phyloP scores from a whole-genome alignment of 106 monocot genomes.

The Platanthera zijinensis region DNA sequence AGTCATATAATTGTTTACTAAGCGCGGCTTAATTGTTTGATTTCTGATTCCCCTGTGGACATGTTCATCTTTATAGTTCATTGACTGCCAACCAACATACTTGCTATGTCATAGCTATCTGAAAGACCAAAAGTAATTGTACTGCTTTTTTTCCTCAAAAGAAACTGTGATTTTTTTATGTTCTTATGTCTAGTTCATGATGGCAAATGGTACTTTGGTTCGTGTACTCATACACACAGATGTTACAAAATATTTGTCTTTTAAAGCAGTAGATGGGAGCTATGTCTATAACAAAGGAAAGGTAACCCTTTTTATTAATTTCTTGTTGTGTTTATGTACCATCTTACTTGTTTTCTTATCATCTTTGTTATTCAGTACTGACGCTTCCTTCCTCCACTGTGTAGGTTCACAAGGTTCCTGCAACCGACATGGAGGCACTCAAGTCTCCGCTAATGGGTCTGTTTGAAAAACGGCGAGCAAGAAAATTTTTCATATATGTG shows the following conservation, averaged over 20 bases:
- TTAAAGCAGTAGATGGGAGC: slow-evolving; percentile 96
- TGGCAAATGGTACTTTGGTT: slow-evolving; percentile 94
- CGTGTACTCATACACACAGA: slow-evolving; percentile 90
- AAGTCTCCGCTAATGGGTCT: slow-evolving; percentile 59
- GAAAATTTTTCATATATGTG: slow-evolving; percentile 56
- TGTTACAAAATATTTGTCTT: slow-evolving; percentile 90
- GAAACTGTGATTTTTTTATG: neutral
- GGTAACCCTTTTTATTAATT: slow-evolving; percentile 29
- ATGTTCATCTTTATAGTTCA: neutral
- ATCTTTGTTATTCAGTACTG: neutral
- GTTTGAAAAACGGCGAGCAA: slow-evolving; percentile 51
- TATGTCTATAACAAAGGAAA: slow-evolving; percentile 93
- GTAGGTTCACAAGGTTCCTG: slow-evolving; percentile 60
- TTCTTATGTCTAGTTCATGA: slow-evolving; percentile 67
- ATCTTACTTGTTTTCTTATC: neutral
- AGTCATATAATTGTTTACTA: neutral
- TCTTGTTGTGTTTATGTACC: neutral
- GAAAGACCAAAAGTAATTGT: neutral
- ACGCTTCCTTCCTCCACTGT: slow-evolving; percentile 2
- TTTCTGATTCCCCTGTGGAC: neutral
- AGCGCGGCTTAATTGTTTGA: neutral
- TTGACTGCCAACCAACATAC: neutral
- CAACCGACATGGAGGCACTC: slow-evolving; percentile 55
- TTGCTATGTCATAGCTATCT: neutral
- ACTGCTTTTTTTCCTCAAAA: neutral